Evolutionary conservation across 2,329 filamentous ascomycete species (phyloP).

Genomic region (Botryosphaeria dothidea): DNA sequence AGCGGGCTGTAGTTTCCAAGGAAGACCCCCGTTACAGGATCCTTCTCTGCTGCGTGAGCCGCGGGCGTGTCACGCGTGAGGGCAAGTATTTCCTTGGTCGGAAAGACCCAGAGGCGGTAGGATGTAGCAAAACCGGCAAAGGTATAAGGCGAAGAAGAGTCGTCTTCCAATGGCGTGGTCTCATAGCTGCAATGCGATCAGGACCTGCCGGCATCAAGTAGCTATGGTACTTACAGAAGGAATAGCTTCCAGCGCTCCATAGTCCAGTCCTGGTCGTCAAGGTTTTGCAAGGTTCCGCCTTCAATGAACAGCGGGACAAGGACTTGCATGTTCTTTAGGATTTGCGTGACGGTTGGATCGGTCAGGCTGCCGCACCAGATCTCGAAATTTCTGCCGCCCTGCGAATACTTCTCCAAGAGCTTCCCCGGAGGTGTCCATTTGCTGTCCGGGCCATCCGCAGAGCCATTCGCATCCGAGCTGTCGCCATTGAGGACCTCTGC

Average conservation of each 20-base stretch:
- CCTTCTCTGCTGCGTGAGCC: conserved; percentile 26
- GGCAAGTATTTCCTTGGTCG: conserved; percentile 44
- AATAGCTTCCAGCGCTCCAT: conserved; percentile 89
- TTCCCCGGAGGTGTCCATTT: conserved; percentile 74
- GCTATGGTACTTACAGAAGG: conserved; percentile 55
- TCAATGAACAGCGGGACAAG: conserved; percentile 88
- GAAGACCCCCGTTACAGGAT: background rate
- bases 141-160: conserved; percentile 55
- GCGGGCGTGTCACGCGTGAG: conserved; percentile 27
- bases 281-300: conserved; percentile 75
- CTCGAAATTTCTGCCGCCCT: conserved; percentile 69
- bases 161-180: conserved; percentile 33
- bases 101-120: conserved; percentile 77
- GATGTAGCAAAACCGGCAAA: conserved; percentile 90
- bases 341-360: conserved; percentile 67
- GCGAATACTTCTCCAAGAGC: conserved; percentile 64
- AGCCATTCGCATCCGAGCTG: background rate
- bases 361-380: conserved; percentile 79
- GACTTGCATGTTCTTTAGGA: conserved; percentile 81
- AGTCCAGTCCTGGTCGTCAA: conserved; percentile 69
- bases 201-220: conserved; percentile 22
- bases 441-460: conserved; percentile 44
- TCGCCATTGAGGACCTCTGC: conserved; percentile 60
- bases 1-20: conserved; percentile 46
- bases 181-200: conserved; percentile 28